phyloP scores from a whole-genome alignment of 352 stramenopile species.

The Aphanomyces cochlioides region DNA sequence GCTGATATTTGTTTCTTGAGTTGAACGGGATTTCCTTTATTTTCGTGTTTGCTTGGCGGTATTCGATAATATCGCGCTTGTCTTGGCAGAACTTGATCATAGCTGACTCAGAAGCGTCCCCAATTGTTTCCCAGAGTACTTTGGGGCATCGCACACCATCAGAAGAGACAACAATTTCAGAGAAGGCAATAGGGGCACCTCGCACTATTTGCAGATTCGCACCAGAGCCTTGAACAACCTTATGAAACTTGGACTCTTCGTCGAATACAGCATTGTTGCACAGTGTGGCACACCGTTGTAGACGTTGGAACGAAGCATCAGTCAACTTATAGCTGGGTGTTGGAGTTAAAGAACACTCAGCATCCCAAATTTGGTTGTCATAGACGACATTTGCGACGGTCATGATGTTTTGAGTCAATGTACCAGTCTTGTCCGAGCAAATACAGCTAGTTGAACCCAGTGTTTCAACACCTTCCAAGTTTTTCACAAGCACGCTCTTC shows the following conservation, averaged over 20 bases:
- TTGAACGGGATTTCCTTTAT: constrained; percentile 84
- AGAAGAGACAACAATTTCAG: constrained; percentile 44
- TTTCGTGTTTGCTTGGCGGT: constrained; percentile 55
- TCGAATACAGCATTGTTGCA: constrained; percentile 90
- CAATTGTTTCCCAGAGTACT: constrained; percentile 57
- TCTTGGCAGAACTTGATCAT: constrained; percentile 86
- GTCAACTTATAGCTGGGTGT: constrained; percentile 51
- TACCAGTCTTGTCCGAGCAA: constrained; percentile 95
- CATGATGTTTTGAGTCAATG: constrained; percentile 93
- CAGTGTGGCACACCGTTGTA: constrained; percentile 82
- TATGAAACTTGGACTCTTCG: constrained; percentile 66
- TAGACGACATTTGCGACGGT: constrained; percentile 86
- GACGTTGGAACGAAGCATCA: constrained; percentile 49
- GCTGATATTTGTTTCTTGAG: constrained; percentile 83
- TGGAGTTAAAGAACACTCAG: constrained; percentile 70
- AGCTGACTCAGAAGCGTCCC: constrained; percentile 70
- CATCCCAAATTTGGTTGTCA: constrained; percentile 65
- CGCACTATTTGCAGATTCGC: constrained; percentile 29
- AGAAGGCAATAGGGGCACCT: constrained; percentile 45
- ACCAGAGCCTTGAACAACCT: constrained; percentile 34
- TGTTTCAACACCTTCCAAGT: constrained; percentile 90
- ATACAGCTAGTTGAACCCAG: constrained; percentile 91
- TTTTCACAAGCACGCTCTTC: constrained; percentile 93
- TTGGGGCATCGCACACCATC: constrained; percentile 36
- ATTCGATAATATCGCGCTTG: constrained; percentile 69